Evolutionary conservation across 139 green algal species (phyloP).

Genomic region (Coelastrella sp.): DNA sequence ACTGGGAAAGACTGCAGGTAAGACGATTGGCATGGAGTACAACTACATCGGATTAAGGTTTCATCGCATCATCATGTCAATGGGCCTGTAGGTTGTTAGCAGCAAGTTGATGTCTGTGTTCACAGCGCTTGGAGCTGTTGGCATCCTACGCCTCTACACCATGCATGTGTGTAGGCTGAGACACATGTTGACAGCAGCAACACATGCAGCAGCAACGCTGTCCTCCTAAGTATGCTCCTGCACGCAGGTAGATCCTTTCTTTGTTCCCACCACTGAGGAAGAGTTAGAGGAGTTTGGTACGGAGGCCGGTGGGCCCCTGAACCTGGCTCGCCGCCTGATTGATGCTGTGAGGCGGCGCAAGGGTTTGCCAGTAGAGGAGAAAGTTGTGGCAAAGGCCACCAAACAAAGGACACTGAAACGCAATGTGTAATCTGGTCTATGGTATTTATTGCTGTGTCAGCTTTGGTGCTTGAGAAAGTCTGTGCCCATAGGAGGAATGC

Average conservation of each 20-base stretch:
- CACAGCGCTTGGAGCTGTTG: neutral
- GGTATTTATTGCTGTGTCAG: neutral
- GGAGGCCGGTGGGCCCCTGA: slow-evolving; percentile 74
- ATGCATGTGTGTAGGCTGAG: too few relatives aligned
- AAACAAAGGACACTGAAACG: slow-evolving; percentile 97
- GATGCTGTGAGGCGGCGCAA: slow-evolving; percentile 92
- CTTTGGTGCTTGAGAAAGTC: too few relatives aligned
- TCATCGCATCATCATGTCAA: neutral
- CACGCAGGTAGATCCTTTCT: slow-evolving; percentile 98
- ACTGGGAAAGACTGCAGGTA: slow-evolving; percentile 94
- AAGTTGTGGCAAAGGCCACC: slow-evolving; percentile 93
- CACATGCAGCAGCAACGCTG: too few relatives aligned
- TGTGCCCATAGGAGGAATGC: too few relatives aligned
- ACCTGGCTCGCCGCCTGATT: slow-evolving; percentile 89
- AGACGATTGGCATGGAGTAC: neutral
- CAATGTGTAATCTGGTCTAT: slow-evolving; percentile 84
- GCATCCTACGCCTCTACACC: too few relatives aligned
- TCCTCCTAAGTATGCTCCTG: too few relatives aligned
- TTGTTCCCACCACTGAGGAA: slow-evolving; percentile 94
- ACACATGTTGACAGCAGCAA: too few relatives aligned
- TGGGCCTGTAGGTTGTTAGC: too few relatives aligned
- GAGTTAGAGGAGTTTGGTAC: slow-evolving; percentile 98
- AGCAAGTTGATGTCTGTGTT: too few relatives aligned
- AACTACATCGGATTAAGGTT: neutral
- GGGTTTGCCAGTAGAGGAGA: slow-evolving; percentile 94